Conservation (phyloP, 192 early-diverging fungal species). For the Linnemannia zychae region DNA sequence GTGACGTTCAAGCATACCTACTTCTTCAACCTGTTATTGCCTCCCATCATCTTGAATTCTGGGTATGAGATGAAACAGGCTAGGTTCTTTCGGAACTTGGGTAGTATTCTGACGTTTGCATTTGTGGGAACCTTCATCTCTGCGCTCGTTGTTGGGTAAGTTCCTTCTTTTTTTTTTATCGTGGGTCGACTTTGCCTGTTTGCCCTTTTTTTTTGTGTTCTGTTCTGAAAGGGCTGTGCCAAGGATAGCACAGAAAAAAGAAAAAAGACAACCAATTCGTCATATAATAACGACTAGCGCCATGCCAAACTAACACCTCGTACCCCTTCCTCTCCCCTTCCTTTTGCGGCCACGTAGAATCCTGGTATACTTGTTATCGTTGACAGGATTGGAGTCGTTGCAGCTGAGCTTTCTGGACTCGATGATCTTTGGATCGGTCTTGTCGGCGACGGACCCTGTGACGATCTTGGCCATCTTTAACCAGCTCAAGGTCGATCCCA, state of each 20-base stretch:
- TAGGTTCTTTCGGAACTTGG: constrained; percentile 89
- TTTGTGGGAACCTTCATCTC: constrained; percentile 94
- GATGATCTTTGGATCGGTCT: constrained; percentile 94
- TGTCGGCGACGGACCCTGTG: constrained; percentile 98
- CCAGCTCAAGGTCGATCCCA: constrained; percentile 93
- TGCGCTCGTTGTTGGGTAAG: constrained; percentile 88
- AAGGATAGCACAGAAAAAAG: not conserved
- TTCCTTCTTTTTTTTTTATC: constrained; percentile 4
- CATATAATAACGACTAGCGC: not conserved
- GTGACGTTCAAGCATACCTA: constrained; percentile 92
- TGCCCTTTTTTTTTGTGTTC: not conserved
- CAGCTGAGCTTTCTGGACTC: constrained; percentile 89
- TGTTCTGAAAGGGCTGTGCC: not conserved
- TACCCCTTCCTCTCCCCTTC: not conserved
- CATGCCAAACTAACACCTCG: not conserved
- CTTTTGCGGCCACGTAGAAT: constrained; percentile 54
- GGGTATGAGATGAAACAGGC: constrained; percentile 96
- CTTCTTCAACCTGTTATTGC: constrained; percentile 97
- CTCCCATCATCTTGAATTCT: constrained; percentile 97
- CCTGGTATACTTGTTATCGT: constrained; percentile 76
- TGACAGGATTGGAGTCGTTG: constrained; percentile 78
- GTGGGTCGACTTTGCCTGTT: too few species aligned
- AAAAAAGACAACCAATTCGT: not conserved
- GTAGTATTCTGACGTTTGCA: constrained; percentile 93
- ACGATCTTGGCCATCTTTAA: constrained; percentile 96